These are phyloP conservation scores for Fusarium mexicanum DNA, from an alignment of 2,329 filamentous ascomycete genomes.

Conservation along the genomic window DNA sequence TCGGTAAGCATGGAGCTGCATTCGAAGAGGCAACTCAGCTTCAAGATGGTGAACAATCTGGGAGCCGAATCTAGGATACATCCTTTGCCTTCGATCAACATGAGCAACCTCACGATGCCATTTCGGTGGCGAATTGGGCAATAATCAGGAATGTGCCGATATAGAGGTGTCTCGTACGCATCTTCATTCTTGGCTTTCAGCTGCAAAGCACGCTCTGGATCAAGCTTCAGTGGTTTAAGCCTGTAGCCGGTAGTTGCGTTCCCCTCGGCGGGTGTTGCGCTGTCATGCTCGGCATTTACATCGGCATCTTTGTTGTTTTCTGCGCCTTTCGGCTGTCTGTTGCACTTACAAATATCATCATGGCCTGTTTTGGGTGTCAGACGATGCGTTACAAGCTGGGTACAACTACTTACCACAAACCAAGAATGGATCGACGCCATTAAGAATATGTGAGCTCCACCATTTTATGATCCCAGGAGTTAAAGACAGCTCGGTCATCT, in stretches of 20 bases:
- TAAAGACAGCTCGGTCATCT: slow-evolving; percentile 67
- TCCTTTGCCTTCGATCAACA: slow-evolving; percentile 64
- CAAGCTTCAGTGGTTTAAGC: background rate
- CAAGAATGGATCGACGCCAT: slow-evolving; percentile 41
- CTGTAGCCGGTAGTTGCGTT: background rate
- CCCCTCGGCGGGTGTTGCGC: too few species aligned
- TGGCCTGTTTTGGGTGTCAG: slow-evolving; percentile 46
- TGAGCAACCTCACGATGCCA: slow-evolving; percentile 70
- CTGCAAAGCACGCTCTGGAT: slow-evolving; percentile 17
- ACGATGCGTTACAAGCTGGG: background rate
- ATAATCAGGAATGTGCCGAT: slow-evolving; percentile 64
- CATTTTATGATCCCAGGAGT: slow-evolving; percentile 65
- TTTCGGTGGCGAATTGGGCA: slow-evolving; percentile 70
- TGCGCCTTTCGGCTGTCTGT: background rate
- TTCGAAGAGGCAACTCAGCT: slow-evolving; percentile 68
- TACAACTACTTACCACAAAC: slow-evolving; percentile 29
- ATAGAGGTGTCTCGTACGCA: slow-evolving; percentile 42
- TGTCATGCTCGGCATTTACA: background rate
- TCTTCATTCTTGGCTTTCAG: slow-evolving; percentile 38
- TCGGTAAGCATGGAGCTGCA: slow-evolving; percentile 58
- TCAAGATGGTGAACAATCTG: slow-evolving; percentile 73
- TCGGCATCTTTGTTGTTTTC: background rate
- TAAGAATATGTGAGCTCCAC: slow-evolving; percentile 55
- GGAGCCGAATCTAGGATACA: slow-evolving; percentile 70
- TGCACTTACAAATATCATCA: slow-evolving; percentile 53